Evolutionary conservation across 75 land plant species (phyloP).

Genomic region (Azolla pinnata): DNA sequence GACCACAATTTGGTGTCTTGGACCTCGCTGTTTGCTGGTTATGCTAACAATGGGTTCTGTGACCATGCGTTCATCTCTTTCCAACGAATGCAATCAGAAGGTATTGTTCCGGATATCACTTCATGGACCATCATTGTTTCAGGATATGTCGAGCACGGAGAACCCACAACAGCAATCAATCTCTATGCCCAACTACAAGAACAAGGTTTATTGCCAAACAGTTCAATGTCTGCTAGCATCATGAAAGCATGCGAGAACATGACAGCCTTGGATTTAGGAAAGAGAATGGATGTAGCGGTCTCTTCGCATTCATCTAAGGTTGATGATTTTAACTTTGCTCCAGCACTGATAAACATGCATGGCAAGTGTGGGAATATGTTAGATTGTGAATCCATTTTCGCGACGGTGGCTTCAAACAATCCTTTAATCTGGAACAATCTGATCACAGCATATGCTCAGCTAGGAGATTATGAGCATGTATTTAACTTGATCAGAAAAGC

Average conservation of each 20-base stretch:
- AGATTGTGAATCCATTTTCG: background rate
- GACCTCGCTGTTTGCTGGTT: conserved; percentile 29
- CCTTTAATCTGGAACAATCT: conserved; percentile 1
- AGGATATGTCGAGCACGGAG: conserved; percentile 41
- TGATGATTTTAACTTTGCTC: background rate
- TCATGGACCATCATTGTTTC: conserved; percentile 18
- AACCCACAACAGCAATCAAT: conserved; percentile 21
- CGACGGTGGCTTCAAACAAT: background rate
- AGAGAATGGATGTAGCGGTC: background rate
- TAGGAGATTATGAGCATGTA: background rate
- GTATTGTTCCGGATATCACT: conserved; percentile 7
- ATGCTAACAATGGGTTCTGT: conserved; percentile 8
- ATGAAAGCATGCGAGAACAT: conserved; percentile 15
- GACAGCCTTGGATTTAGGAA: background rate
- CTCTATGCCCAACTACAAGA: conserved; percentile 22
- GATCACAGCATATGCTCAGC: conserved; percentile 4
- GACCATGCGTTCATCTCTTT: conserved; percentile 15
- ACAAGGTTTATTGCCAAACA: conserved; percentile 24
- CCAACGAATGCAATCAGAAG: conserved; percentile 11
- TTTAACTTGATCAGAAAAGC: conserved; percentile 9
- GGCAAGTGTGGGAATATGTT: background rate
- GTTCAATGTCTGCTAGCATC: conserved; percentile 29
- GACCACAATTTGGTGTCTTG: conserved; percentile 18
- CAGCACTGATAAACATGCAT: background rate
- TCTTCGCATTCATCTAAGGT: background rate